phyloP scores from a whole-genome alignment of 345 rosid species.

The Zanthoxylum bungeanum region DNA sequence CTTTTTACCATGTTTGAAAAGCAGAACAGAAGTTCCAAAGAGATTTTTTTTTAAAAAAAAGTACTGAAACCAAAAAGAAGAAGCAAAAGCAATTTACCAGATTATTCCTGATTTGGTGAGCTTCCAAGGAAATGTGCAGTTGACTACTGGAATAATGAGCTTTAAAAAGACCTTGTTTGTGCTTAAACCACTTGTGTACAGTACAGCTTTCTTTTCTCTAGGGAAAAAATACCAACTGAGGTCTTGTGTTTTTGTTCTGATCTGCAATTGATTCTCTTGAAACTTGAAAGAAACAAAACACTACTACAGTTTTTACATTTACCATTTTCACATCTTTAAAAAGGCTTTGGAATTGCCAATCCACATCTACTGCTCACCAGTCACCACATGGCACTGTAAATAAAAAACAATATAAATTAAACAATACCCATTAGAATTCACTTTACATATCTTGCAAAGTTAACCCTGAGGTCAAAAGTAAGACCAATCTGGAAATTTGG shows the following conservation, averaged over 20 bases:
- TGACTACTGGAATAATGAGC: constrained; percentile 1
- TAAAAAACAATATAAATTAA: too few relatives aligned
- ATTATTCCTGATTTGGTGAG: constrained; percentile 1
- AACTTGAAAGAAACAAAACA: constrained; percentile 22
- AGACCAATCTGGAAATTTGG: background rate
- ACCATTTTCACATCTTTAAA: constrained; percentile 19
- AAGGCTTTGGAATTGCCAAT: constrained; percentile 30
- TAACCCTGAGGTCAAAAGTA: background rate
- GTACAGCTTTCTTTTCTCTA: background rate
- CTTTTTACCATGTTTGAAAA: background rate
- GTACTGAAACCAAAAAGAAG: too few relatives aligned
- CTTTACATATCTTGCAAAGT: background rate
- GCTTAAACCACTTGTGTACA: background rate
- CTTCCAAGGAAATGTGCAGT: constrained; percentile 4
- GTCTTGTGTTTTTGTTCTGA: constrained; percentile 8
- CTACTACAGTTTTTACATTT: background rate
- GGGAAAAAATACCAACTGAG: background rate
- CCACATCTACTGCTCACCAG: constrained; percentile 24
- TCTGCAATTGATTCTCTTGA: constrained; percentile 29
- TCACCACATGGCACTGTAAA: constrained; percentile 22
- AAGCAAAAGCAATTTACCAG: background rate
- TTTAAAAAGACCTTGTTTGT: background rate
- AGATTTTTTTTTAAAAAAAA: too few relatives aligned
- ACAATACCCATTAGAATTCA: too few relatives aligned
- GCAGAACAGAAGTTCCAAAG: background rate